These are phyloP conservation scores for Lindgomyces ingoldianus DNA, from an alignment of 495 filamentous ascomycete genomes.

Conservation along the genomic window DNA sequence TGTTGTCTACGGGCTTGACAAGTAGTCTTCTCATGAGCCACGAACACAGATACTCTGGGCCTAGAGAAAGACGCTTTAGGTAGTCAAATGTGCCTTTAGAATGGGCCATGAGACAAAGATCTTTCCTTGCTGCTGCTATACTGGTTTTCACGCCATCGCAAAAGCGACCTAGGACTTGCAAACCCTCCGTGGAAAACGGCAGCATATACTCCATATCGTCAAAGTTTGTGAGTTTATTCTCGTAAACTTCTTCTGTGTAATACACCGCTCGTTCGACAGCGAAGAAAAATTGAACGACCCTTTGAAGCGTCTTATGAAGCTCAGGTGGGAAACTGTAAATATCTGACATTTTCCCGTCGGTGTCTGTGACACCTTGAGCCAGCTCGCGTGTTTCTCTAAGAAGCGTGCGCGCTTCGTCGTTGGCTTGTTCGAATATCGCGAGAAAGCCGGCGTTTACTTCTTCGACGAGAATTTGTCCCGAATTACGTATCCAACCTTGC, in stretches of 20 bases:
- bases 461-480: slow-evolving; percentile 10
- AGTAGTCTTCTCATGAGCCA: slow-evolving; percentile 26
- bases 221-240: not conserved
- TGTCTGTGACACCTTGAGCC: slow-evolving; percentile 19
- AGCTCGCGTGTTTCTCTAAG: slow-evolving; percentile 8
- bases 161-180: slow-evolving; percentile 23
- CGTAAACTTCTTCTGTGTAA: slow-evolving; percentile 3
- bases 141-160: slow-evolving; percentile 1
- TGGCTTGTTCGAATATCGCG: slow-evolving; percentile 1
- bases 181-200: slow-evolving; percentile 7
- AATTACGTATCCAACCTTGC: slow-evolving; percentile 15
- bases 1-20: slow-evolving; percentile 23
- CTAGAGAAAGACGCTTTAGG: slow-evolving; percentile 11
- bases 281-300: slow-evolving; percentile 18
- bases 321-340: slow-evolving; percentile 16
- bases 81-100: not conserved
- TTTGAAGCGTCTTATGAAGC: slow-evolving; percentile 13
- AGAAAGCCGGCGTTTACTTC: not conserved
- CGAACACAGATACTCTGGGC: slow-evolving; percentile 28
- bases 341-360: slow-evolving; percentile 16
- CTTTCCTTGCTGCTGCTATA: slow-evolving; percentile 7
- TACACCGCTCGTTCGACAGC: slow-evolving; percentile 26
- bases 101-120: slow-evolving; percentile 27
- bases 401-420: not conserved
- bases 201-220: no score